phyloP scores from a whole-genome alignment of 306 rosid species.

The Geum urbanum region DNA sequence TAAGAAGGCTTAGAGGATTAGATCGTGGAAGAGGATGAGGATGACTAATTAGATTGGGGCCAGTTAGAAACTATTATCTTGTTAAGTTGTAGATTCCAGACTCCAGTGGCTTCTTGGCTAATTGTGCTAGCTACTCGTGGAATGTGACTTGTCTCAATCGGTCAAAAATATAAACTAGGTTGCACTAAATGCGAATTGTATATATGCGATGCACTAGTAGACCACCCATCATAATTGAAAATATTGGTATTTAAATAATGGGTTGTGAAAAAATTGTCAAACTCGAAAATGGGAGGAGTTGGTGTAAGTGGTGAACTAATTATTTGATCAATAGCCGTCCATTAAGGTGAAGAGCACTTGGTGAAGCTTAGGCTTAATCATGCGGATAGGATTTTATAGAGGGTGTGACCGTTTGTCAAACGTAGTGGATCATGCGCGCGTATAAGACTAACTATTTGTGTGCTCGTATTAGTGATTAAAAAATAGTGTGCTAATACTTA shows the following conservation, averaged over 20 bases:
- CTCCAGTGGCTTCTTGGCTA: background rate
- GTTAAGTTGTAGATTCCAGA: too few species aligned
- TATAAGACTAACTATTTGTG: background rate
- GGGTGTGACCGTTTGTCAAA: background rate
- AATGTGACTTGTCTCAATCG: background rate
- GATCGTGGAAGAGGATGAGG: slow-evolving; percentile 9
- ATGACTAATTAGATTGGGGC: background rate
- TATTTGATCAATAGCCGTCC: slow-evolving; percentile 15
- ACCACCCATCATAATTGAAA: too few species aligned
- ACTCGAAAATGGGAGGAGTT: slow-evolving; percentile 7
- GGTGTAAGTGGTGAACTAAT: slow-evolving; percentile 14
- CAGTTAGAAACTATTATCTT: too few species aligned
- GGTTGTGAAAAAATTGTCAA: background rate
- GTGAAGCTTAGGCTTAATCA: background rate
- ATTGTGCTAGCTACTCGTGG: background rate
- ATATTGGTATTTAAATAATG: background rate
- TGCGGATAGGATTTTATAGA: slow-evolving; percentile 29
- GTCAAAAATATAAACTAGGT: background rate
- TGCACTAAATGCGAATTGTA: background rate
- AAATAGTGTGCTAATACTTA: background rate
- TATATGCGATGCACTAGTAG: background rate
- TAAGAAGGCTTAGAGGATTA: background rate
- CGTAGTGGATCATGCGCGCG: slow-evolving; percentile 5
- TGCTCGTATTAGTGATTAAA: background rate
- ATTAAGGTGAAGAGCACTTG: background rate